Evolutionary conservation across 306 rosid species (phyloP), one percentile per base, ranked within the genome.

Genomic region (Rosa persica): DNA sequence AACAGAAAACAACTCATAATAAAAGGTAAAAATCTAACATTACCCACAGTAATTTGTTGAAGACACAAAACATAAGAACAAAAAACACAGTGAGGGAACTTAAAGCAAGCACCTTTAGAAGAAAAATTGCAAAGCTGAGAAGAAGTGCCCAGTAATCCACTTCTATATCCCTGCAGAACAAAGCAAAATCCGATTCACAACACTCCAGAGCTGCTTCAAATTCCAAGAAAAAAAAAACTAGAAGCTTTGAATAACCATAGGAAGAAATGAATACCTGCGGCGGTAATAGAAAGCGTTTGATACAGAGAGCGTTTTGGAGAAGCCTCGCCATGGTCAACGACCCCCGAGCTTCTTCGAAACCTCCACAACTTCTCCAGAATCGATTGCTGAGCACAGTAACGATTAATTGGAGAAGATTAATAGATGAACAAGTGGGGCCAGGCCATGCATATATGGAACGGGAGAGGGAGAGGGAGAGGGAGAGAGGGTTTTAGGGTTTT

Each of bases 301-400:
- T 70, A 69, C 84, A 25, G 55, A 75, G 74, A 55, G 88, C 83
- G 80, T 73, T 86, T 8, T 90, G 97, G 81, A 92, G 87, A 80
- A 95, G 83, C 83, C 89, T 80, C 83, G 97, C 90, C 98, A 95
- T 92, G 30, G 77, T 54, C 70, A 77, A 83, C 65, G 16, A 51
- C 70, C 16, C 27, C 70, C 0, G 66, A 65, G 77, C 67, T 74
- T 73, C 67, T 74, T 73, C 67, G 77, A 27, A 40, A 65, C 43
- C 44, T 78, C 66, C 36, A 23, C 58, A 66, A 52, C 79, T 36
- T 55, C 40, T 30, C 47, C 67, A 9, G 69, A 70, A 76, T 67
- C 30, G 67, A 17, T 58, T 1, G 5, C 66, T 1, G 10, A 55
- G 67, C 20, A 6, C 16, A n/a, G 57, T 43, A 5, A 13, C 15